Conservation (phyloP, 2,329 filamentous ascomycete species). For the Beauveria scarabaeidicola region DNA sequence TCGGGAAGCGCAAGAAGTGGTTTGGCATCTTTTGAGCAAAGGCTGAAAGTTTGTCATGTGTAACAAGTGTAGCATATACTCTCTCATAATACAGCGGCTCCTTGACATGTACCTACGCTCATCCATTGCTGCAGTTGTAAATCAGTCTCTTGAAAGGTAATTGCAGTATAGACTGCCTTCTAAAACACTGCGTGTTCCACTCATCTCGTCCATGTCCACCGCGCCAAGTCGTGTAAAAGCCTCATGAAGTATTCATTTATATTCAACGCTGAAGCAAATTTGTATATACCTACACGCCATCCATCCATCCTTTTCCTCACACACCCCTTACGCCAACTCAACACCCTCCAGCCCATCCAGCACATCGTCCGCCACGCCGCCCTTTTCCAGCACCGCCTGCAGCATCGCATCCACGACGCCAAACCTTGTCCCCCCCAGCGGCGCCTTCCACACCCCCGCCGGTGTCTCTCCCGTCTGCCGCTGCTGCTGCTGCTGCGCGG, state of each 20-base stretch:
- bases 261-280: background rate
- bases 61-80: background rate
- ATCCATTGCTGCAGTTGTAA: too few species aligned
- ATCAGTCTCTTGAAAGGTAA: too few species aligned
- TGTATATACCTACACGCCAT: background rate
- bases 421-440: constrained; percentile 74
- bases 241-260: background rate
- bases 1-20: constrained; percentile 59
- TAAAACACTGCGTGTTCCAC: too few species aligned
- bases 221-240: too few species aligned
- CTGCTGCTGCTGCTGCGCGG: constrained; percentile 35
- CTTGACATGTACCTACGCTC: too few species aligned
- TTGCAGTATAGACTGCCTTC: too few species aligned
- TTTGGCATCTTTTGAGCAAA: constrained; percentile 66
- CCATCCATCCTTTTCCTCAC: background rate
- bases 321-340: constrained; percentile 46
- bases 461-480: constrained; percentile 42
- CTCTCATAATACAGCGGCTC: background rate
- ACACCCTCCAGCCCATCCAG: constrained; percentile 72
- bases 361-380: constrained; percentile 79
- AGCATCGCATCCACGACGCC: constrained; percentile 65
- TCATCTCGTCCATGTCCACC: too few species aligned
- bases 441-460: constrained; percentile 78
- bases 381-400: constrained; percentile 64
- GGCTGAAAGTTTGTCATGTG: background rate